Evolutionary conservation across 2,329 filamentous ascomycete genomes (phyloP).

Genomic region (Eurotiales sp.): DNA sequence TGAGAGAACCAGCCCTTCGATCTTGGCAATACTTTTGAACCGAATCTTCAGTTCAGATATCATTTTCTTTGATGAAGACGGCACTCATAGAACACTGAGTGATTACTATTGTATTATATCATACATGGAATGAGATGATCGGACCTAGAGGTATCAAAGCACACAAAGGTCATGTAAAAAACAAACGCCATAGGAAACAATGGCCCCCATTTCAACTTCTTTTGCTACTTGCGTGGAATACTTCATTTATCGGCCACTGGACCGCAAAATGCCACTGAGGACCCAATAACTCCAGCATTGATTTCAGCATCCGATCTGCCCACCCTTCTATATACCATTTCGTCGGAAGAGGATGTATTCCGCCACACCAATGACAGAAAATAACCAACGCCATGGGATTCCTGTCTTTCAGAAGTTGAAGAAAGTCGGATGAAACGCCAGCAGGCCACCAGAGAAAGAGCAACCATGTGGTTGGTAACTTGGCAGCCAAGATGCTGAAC

Average conservation of each 20-base stretch:
- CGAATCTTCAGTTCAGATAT: too few relatives aligned
- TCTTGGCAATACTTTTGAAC: too few relatives aligned
- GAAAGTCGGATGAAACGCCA: slow-evolving; percentile 10
- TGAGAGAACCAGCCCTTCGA: not conserved
- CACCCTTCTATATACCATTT: slow-evolving; percentile 13
- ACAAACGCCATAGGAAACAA: too few relatives aligned
- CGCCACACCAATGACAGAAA: slow-evolving; percentile 14
- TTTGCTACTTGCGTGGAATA: not conserved
- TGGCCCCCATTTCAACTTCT: too few relatives aligned
- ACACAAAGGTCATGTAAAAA: too few relatives aligned
- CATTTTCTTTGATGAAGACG: too few relatives aligned
- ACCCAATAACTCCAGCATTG: slow-evolving; percentile 13
- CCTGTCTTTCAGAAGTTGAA: slow-evolving; percentile 7
- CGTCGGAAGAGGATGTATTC: slow-evolving; percentile 9
- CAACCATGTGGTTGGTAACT: slow-evolving; percentile 14
- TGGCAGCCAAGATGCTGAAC: slow-evolving; percentile 13
- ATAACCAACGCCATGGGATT: slow-evolving; percentile 12
- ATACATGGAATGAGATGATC: too few relatives aligned
- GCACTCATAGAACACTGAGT: too few relatives aligned
- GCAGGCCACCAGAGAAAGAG: slow-evolving; percentile 14
- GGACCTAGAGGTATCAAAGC: too few relatives aligned
- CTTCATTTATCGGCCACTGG: slow-evolving; percentile 12
- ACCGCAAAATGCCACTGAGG: slow-evolving; percentile 10
- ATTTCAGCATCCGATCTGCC: slow-evolving; percentile 12
- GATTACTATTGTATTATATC: too few relatives aligned